Evolutionary conservation across 1,284 basidiomycete species (phyloP), one percentile per base, ranked within the genome.

Genomic region (Apiotrichum sp.): DNA sequence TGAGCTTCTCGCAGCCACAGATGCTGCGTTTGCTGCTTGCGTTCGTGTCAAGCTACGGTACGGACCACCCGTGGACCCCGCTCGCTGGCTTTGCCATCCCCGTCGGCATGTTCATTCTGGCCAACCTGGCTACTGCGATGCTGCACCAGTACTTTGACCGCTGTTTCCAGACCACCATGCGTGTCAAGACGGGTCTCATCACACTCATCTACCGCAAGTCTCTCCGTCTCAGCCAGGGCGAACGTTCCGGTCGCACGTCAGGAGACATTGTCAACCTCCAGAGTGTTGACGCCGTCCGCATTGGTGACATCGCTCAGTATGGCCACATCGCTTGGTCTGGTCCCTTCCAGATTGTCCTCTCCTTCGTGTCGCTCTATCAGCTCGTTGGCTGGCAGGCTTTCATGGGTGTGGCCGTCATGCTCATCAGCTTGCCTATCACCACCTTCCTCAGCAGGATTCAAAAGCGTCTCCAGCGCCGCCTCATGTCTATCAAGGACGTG

Each of bases 251-350:
- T 33, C 83, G 88, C 39, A 83, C 88, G 0, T 86, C 89, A 0
- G 93, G 93, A 4, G 92, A 97, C 68, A 92, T 96, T 50, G 90
- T 96, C 64, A 97, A 97, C 70, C 76, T 96, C 33, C 93, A 95
- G 87, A 87, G 85, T 10, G 89, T 95, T 22, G 76, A 78, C 58
- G 85, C 91, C 0, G 87, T 86, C 14, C 81, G 91, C 35, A 79
- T 98, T 48, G 90, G 92, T 65, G 93, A 96, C 69, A 79, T 93
- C 40, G 88, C 87, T 69, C 86, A 88, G 1, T 92, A 89, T 67
- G 87, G 76, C 14, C 75, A 77, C 52, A 79, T 81, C 62, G 74
- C 77, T 6, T 80, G 78, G 66, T 77, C 73, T 1, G 80, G 80
- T 8, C 77, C 77, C 7, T 72, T 78, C 64, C 77, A 81, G 84